These are phyloP conservation scores for Komagataella phaffii DNA, from an alignment of 805 yeast species.

Conservation along the genomic window DNA sequence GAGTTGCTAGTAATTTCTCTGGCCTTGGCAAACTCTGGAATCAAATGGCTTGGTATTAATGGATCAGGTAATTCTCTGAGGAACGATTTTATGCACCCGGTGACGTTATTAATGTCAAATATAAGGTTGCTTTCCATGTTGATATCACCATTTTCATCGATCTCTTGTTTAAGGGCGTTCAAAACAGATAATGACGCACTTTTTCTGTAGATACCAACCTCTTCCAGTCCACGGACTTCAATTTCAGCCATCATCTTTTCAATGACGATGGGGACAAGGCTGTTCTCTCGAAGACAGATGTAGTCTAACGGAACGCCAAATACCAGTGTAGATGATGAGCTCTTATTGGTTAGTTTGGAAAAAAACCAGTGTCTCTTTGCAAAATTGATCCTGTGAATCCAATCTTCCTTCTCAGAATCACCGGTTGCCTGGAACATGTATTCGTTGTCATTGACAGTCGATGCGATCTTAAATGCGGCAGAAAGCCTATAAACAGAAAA, in stretches of 20 bases:
- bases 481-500: conserved; percentile 41
- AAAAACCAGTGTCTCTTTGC: conserved; percentile 43
- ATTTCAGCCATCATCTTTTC: conserved; percentile 57
- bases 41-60: conserved; percentile 51
- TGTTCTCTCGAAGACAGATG: conserved; percentile 60
- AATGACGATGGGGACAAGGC: conserved; percentile 52
- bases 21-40: conserved; percentile 38
- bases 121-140: conserved; percentile 26
- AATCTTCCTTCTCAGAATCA: conserved; percentile 53
- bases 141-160: conserved; percentile 32
- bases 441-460: conserved; percentile 19
- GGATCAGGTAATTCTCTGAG: conserved; percentile 84
- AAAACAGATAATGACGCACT: conserved; percentile 38
- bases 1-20: conserved; percentile 11
- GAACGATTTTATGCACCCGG: conserved; percentile 77
- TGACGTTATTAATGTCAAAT: conserved; percentile 73
- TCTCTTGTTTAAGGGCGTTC: conserved; percentile 25
- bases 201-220: conserved; percentile 78
- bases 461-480: conserved; percentile 31
- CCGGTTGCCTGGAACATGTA: conserved; percentile 53
- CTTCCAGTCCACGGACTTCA: conserved; percentile 79
- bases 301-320: conserved; percentile 80
- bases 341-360: conserved; percentile 21
- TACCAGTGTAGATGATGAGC: conserved; percentile 21
- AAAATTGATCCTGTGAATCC: conserved; percentile 44